Evolutionary conservation across 129 eudicot genomes (phyloP).

Genomic region (Heracleum sosnowskyi): DNA sequence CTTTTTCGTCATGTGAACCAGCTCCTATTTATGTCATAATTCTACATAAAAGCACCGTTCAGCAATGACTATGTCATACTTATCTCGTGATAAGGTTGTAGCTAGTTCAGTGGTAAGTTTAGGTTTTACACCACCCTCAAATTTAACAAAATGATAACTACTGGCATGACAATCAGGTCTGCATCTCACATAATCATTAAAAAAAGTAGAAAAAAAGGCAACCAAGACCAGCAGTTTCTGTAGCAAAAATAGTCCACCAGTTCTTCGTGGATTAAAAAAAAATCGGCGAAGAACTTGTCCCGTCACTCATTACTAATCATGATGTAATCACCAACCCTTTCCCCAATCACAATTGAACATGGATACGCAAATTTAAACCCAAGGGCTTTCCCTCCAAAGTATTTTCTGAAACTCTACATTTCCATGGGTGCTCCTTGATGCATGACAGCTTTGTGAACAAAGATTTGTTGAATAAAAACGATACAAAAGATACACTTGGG

Average conservation of each 20-base stretch:
- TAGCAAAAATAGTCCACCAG: not conserved
- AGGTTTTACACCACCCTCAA: not conserved
- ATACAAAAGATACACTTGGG: no score
- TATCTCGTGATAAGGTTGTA: not conserved
- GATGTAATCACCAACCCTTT: no score
- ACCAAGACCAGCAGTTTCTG: not conserved
- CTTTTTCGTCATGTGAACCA: not conserved
- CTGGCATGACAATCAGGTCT: not conserved
- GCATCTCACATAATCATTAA: not conserved
- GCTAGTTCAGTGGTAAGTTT: not conserved
- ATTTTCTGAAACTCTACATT: not conserved
- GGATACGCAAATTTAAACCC: not conserved
- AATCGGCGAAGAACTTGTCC: not conserved
- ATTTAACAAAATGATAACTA: not conserved
- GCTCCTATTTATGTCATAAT: not conserved
- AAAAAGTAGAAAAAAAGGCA: not conserved
- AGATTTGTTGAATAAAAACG: no score
- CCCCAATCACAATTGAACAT: no score
- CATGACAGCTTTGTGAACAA: no score
- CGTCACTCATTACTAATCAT: no score
- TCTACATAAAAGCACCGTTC: not conserved
- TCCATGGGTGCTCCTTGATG: not conserved
- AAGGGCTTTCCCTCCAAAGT: not conserved
- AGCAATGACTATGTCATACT: not conserved
- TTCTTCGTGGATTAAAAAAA: not conserved